phyloP scores from a whole-genome alignment of 306 rosid genomes.

The Citrullus amarus region DNA sequence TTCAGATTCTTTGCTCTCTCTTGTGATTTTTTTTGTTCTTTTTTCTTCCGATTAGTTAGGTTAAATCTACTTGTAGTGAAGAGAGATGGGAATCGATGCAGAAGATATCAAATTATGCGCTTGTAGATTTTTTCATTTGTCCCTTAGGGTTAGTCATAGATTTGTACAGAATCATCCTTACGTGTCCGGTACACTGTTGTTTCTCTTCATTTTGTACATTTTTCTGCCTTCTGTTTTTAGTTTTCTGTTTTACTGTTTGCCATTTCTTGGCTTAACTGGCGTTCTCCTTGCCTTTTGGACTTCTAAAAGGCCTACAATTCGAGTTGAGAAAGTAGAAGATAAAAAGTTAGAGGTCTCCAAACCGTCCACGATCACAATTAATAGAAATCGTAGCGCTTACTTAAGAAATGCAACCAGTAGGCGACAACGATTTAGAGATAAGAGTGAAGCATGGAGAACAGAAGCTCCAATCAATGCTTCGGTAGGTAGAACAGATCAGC shows the following conservation, averaged over 20 bases:
- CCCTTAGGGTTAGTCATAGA: conserved; percentile 20
- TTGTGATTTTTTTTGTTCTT: not conserved
- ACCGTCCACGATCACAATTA: not conserved
- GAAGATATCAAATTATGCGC: conserved; percentile 29
- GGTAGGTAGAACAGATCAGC: not conserved
- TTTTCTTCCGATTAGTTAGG: not conserved
- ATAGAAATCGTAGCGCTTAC: conserved; percentile 19
- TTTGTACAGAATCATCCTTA: conserved; percentile 37
- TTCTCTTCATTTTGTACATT: conserved; percentile 24
- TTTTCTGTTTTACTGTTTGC: conserved; percentile 39
- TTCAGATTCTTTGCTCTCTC: not conserved
- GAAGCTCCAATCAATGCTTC: conserved; percentile 8
- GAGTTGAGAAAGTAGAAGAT: conserved; percentile 14
- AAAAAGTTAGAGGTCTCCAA: conserved; percentile 2
- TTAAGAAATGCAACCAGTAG: conserved; percentile 32
- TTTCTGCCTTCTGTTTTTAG: conserved; percentile 34
- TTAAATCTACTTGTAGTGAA: not conserved
- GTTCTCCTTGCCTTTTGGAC: conserved; percentile 56
- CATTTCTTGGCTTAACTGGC: conserved; percentile 42
- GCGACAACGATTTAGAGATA: conserved; percentile 30
- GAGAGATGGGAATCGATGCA: conserved; percentile 46
- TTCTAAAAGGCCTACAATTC: conserved; percentile 42
- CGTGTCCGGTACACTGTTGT: conserved; percentile 19
- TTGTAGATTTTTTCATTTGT: conserved; percentile 21
- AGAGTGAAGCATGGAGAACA: conserved; percentile 21